A percentile compares a stretch with the other conserved stretches of the same genome.
phyloP scores from a whole-genome alignment of 2,329 filamentous ascomycete species.

The Ophiosphaerella herpotricha region DNA sequence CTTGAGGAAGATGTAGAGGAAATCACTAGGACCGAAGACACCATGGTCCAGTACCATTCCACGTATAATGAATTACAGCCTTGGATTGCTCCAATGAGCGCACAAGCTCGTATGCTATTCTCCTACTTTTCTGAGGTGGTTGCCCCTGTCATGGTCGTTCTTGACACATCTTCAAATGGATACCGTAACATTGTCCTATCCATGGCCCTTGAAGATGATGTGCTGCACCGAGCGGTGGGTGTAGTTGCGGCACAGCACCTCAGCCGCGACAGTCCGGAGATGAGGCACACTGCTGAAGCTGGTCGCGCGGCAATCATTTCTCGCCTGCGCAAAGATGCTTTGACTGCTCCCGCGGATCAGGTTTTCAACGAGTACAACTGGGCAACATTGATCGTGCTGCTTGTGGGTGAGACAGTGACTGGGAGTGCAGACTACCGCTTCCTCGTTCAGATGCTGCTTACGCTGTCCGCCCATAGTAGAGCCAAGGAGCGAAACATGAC shows the following conservation, averaged over 20 bases:
- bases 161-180: slow-evolving; percentile 45
- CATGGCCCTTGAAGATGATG: slow-evolving; percentile 45
- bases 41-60: not conserved
- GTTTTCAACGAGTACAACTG: slow-evolving; percentile 47
- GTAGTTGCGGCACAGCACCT: slow-evolving; percentile 50
- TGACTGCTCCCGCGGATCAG: slow-evolving; percentile 26
- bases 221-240: slow-evolving; percentile 45
- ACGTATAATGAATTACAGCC: slow-evolving; percentile 13
- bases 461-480: slow-evolving; percentile 19
- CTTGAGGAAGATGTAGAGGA: slow-evolving; percentile 9
- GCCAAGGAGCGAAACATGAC: not conserved
- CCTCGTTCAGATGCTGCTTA: slow-evolving; percentile 45
- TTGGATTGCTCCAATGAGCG: slow-evolving; percentile 30
- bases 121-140: slow-evolving; percentile 46
- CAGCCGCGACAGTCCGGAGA: slow-evolving; percentile 34
- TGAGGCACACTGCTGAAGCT: slow-evolving; percentile 40
- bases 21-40: slow-evolving; percentile 3
- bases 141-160: slow-evolving; percentile 49
- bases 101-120: slow-evolving; percentile 44
- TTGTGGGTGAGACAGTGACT: slow-evolving; percentile 51
- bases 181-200: slow-evolving; percentile 49
- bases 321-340: slow-evolving; percentile 40
- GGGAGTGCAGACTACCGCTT: slow-evolving; percentile 47
- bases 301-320: slow-evolving; percentile 46
- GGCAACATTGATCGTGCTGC: slow-evolving; percentile 46